Conservation (phyloP, 2,329 filamentous ascomycete species). For the Fusarium verrucosum region DNA sequence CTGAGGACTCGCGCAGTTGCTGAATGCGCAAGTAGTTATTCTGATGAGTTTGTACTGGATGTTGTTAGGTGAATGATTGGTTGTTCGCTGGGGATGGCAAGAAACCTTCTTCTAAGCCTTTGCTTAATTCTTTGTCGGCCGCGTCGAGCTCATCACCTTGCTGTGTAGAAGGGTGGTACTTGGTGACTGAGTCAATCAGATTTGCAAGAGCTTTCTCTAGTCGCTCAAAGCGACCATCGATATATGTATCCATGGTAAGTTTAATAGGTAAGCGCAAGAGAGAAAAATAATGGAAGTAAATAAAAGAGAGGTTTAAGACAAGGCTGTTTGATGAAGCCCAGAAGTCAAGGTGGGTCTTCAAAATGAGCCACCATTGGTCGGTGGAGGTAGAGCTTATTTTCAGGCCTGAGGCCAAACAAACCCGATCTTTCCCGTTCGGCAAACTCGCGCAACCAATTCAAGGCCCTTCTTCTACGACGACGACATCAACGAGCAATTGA, state of each 20-base stretch:
- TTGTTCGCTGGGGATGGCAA: not conserved
- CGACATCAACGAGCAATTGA: constrained; percentile 51
- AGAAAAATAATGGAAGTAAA: constrained; percentile 6
- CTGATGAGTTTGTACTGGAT: constrained; percentile 75
- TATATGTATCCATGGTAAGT: constrained; percentile 65
- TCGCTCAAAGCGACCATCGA: constrained; percentile 71
- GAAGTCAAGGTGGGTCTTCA: constrained; percentile 29
- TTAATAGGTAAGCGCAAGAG: not conserved
- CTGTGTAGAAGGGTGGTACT: constrained; percentile 78
- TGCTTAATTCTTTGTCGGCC: constrained; percentile 74
- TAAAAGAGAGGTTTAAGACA: constrained; percentile 10
- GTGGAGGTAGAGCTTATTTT: constrained; percentile 22
- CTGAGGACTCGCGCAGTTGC: constrained; percentile 71
- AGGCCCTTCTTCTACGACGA: constrained; percentile 43
- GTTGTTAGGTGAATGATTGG: constrained; percentile 4
- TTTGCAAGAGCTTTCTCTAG: constrained; percentile 72
- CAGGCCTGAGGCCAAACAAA: constrained; percentile 48
- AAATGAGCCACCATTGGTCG: constrained; percentile 10
- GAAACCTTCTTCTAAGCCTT: constrained; percentile 72
- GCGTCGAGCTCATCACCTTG: constrained; percentile 74
- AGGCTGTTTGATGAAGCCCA: constrained; percentile 35
- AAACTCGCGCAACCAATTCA: constrained; percentile 48
- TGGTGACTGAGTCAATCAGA: constrained; percentile 81
- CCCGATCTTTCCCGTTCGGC: constrained; percentile 48
- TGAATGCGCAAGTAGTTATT: constrained; percentile 75